Percentiles rank a stretch among this genome's conserved stretches.
Evolutionary conservation across 306 rosid species (phyloP).

Genomic region (Cucurbita ficifolia): DNA sequence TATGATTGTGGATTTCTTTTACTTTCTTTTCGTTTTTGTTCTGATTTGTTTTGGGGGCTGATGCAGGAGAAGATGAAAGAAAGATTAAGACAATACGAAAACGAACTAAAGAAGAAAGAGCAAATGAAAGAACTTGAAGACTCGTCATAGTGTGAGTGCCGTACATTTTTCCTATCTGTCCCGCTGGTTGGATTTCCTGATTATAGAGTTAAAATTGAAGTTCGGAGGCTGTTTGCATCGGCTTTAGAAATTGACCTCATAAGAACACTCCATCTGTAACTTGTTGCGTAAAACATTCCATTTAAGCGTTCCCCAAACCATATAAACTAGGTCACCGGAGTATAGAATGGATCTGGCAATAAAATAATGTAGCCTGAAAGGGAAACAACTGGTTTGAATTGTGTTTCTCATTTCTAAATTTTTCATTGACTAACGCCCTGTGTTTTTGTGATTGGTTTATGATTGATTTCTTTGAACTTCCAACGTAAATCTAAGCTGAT

Average conservation of each 20-base stretch:
- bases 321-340: not conserved
- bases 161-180: not conserved
- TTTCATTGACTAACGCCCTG: not conserved
- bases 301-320: too few species aligned
- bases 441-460: not conserved
- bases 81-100: conserved; percentile 45
- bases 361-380: not conserved
- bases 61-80: conserved; percentile 67
- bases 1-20: not conserved
- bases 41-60: not conserved
- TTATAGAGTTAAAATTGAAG: not conserved
- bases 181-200: not conserved
- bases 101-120: conserved; percentile 51
- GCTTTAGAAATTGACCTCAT: not conserved
- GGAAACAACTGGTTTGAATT: not conserved
- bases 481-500: not conserved
- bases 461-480: not conserved
- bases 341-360: not conserved
- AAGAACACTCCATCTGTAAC: not conserved
- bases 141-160: conserved; percentile 19
- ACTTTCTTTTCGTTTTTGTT: not conserved
- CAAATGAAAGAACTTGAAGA: conserved; percentile 47
- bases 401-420: not conserved
- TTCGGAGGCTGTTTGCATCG: not conserved
- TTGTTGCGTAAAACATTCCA: not conserved